Conservation (phyloP, 208 protist genomes). For the Wallacemonas sp. region DNA sequence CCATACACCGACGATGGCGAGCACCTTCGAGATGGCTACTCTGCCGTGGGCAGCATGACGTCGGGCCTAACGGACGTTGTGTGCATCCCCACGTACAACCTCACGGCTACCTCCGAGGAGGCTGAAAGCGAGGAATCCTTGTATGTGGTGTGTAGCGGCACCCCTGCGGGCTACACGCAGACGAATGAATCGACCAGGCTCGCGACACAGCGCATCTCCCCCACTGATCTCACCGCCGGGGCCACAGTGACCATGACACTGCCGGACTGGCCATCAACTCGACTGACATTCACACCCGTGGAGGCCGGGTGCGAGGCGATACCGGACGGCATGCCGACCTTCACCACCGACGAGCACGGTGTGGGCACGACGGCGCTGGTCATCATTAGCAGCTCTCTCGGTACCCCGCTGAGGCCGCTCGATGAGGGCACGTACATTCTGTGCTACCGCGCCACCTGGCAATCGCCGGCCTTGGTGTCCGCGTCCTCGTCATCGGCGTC, state of each 20-base stretch:
- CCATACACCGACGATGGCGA: not conserved
- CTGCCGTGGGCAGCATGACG: not conserved
- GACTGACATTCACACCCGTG: not conserved
- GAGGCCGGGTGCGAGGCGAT: not conserved
- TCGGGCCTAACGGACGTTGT: not conserved
- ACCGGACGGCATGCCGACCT: not conserved
- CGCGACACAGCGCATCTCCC: not conserved
- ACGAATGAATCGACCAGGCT: not conserved
- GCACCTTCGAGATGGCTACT: not conserved
- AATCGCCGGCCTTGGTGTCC: not conserved
- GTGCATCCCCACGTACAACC: constrained; percentile 11
- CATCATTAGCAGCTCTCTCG: not conserved
- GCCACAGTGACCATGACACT: constrained; percentile 7
- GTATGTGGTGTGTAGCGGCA: constrained; percentile 23
- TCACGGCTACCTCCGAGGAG: no score
- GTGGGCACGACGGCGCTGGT: not conserved
- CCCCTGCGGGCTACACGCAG: constrained; percentile 12
- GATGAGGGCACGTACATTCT: constrained; percentile 7
- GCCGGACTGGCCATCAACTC: not conserved
- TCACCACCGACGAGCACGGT: constrained; percentile 9
- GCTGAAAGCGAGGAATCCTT: not conserved
- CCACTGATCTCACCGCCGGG: not conserved
- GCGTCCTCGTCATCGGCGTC: not conserved
- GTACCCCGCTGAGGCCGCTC: not conserved
- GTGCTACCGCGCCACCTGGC: constrained; percentile 7